Conservation (phyloP, 2,329 filamentous ascomycete species). For the Aspergillus tanneri region DNA sequence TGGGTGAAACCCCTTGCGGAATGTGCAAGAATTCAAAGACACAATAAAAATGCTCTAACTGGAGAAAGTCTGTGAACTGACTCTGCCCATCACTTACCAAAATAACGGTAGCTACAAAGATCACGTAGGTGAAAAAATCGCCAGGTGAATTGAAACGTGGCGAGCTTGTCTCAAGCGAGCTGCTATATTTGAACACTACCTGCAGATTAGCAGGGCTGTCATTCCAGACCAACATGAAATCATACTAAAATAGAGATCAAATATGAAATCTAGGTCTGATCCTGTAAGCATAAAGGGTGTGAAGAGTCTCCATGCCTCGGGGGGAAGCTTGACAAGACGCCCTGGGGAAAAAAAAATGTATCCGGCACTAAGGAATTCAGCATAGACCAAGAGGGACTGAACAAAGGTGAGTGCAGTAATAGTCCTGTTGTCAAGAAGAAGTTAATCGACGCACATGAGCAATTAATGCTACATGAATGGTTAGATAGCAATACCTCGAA, state of each 20-base stretch:
- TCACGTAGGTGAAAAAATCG: constrained; percentile 76
- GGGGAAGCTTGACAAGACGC: constrained; percentile 57
- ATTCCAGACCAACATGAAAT: constrained; percentile 19
- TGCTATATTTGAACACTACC: constrained; percentile 72
- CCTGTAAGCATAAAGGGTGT: constrained; percentile 61
- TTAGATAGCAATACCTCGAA: constrained; percentile 56
- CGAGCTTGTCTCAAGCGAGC: constrained; percentile 69
- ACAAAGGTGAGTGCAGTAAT: constrained; percentile 64
- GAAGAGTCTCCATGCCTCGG: constrained; percentile 60
- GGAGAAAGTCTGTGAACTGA: constrained; percentile 20
- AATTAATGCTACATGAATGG: neutral
- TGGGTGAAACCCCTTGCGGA: neutral
- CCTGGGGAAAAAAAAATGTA: constrained; percentile 55
- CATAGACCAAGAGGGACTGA: constrained; percentile 62
- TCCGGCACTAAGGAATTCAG: constrained; percentile 53
- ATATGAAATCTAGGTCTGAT: constrained; percentile 57
- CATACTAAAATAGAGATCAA: constrained; percentile 72
- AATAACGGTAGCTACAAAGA: constrained; percentile 70
- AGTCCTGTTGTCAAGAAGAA: constrained; percentile 54
- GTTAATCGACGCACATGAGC: constrained; percentile 48
- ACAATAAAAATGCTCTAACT: constrained; percentile 1
- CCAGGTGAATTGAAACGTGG: constrained; percentile 71
- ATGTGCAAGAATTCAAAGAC: constrained; percentile 20
- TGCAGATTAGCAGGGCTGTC: constrained; percentile 32
- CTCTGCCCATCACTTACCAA: constrained; percentile 64